Evolutionary conservation across 202 grass and related monocot genomes (phyloP).

Genomic region (Schoenoplectus triqueter): DNA sequence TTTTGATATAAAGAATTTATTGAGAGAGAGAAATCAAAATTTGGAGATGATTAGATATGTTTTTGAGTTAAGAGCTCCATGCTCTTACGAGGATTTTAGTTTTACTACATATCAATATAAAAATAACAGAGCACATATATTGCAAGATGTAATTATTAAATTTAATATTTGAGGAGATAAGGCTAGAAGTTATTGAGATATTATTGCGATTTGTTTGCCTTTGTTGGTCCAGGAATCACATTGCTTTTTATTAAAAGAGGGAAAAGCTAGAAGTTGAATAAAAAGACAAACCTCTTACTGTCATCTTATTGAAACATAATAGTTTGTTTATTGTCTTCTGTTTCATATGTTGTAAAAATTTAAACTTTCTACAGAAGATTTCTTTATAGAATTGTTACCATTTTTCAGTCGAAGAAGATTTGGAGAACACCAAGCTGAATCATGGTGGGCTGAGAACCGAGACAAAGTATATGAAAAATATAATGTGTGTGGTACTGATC

Average conservation of each 20-base stretch:
- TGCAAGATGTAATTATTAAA: slow-evolving; percentile 1
- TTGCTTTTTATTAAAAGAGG: neutral
- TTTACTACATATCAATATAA: neutral
- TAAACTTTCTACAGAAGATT: neutral
- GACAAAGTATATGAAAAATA: slow-evolving; percentile 92
- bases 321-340: neutral
- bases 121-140: neutral
- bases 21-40: too few species aligned
- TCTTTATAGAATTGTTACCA: slow-evolving; percentile 7
- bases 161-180: slow-evolving; percentile 1
- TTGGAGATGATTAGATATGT: too few species aligned
- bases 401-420: slow-evolving; percentile 76
- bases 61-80: too few species aligned
- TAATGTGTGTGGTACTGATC: slow-evolving; percentile 65
- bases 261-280: neutral
- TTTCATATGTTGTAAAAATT: neutral
- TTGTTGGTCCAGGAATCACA: neutral
- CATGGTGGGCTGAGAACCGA: slow-evolving; percentile 88
- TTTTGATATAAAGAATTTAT: too few species aligned
- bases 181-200: too few species aligned
- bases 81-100: too few species aligned
- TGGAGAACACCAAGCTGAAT: slow-evolving; percentile 85
- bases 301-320: neutral
- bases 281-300: neutral
- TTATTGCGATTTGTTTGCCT: too few species aligned